phyloP scores from a whole-genome alignment of 2,329 filamentous ascomycete species.

The Fusarium metavorans region DNA sequence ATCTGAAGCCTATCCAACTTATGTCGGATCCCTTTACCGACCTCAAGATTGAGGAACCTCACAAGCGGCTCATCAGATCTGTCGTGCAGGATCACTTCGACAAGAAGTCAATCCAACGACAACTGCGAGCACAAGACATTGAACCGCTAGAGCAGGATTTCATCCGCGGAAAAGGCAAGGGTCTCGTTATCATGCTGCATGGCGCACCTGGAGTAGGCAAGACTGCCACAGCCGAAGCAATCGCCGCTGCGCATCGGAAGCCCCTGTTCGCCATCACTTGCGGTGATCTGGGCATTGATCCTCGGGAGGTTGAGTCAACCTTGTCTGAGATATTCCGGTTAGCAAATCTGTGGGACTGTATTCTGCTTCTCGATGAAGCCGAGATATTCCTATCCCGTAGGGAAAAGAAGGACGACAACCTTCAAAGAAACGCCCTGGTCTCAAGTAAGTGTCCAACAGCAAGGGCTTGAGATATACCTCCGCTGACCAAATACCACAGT shows the following conservation, averaged over 20 bases:
- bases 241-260: background rate
- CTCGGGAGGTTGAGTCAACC: background rate
- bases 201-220: background rate
- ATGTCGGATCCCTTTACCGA: background rate
- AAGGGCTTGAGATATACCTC: too few relatives aligned
- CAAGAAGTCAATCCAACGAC: background rate
- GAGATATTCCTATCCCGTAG: constrained; percentile 6
- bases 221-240: background rate
- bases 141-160: background rate
- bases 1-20: background rate
- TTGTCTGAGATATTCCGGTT: constrained; percentile 3
- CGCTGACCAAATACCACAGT: too few relatives aligned
- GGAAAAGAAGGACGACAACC: background rate
- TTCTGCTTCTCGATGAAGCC: constrained; percentile 6
- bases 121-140: background rate
- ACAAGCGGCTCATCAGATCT: background rate
- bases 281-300: background rate
- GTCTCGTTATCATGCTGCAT: background rate
- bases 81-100: background rate
- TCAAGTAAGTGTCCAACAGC: background rate
- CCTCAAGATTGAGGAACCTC: background rate
- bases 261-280: constrained; percentile 1
- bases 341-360: constrained; percentile 4
- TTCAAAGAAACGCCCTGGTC: background rate
- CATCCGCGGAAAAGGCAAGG: background rate